Evolutionary conservation across 805 yeast genomes (phyloP), one percentile per base, ranked within the genome.

Genomic region (Blastobotrys mokoenaii): DNA sequence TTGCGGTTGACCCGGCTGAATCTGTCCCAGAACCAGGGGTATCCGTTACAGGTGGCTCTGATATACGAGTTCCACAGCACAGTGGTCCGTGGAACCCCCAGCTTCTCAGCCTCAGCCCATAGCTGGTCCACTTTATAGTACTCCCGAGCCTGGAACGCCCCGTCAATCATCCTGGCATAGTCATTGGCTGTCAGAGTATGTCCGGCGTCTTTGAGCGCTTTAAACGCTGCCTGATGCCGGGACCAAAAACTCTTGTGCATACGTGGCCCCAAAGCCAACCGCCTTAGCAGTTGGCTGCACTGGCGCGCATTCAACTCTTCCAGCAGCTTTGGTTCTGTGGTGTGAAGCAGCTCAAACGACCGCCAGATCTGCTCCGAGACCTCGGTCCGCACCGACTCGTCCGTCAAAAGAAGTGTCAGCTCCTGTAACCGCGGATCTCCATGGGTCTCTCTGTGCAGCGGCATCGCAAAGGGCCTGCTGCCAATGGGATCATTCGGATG

Each of bases 61-160:
- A 64, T 58, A 45, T 63, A 64, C 29, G 54, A 55, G 50, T 64
- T 64, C 66, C 66, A 63, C 39, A 62, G 55, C 17, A 49, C 50
- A 12, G 58, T 48, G 17, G 56, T 55, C 20, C 52, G 45, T 16
- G 41, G 32, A 17, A 60, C 46, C 7, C 51, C 46, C 18, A 16
- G n/a, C n/a, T 31, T 38, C 29, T 51, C 41, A 41, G 52, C 53
- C 20, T 57, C 58, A 2, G 38, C 20, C 67, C 67, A 62, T 17
- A 57, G 43, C 27, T 29, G n/a, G 10, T 55, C 51, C 11, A 60
- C 60, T 1, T 43, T 44, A 1, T 36, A 38, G 30, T 48, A 40
- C 8, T 53, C 47, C 11, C 52, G 51, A n/a, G 59, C 51, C 20
- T 55, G 51, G 38, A 54, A 51, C n/a, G 63, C 62, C 4, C 52